Percentiles rank a stretch among this genome's conserved stretches.
These are phyloP conservation scores for Harringtonia lauricola DNA, from an alignment of 2,329 filamentous ascomycete species.

Conservation along the genomic window DNA sequence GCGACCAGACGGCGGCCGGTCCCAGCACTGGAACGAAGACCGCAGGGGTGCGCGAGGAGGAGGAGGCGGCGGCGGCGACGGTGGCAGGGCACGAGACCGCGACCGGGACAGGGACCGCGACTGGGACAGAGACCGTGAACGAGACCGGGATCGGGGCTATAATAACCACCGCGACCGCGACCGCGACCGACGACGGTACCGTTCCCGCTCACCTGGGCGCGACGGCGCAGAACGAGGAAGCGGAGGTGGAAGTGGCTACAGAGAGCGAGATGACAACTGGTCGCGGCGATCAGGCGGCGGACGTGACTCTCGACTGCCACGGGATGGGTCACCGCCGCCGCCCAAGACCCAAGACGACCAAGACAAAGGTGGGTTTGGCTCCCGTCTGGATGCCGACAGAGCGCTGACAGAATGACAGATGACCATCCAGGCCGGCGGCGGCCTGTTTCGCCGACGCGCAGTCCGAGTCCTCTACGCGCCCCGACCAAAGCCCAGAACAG, in stretches of 20 bases:
- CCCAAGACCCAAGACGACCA: neutral
- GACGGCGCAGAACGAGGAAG: too few relatives aligned
- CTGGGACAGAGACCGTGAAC: slow-evolving; percentile 3
- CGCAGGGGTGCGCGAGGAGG: neutral
- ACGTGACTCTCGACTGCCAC: neutral
- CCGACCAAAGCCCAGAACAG: neutral
- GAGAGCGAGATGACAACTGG: neutral
- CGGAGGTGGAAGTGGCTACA: neutral
- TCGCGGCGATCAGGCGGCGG: neutral
- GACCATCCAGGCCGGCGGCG: slow-evolving; percentile 1
- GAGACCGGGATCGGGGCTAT: slow-evolving; percentile 1
- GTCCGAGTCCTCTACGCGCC: slow-evolving; percentile 1
- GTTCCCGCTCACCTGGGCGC: slow-evolving; percentile 6
- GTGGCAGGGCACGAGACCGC: neutral
- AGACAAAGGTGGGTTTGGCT: too few relatives aligned
- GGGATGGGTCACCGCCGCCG: neutral
- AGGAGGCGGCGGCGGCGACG: neutral
- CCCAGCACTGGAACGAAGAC: neutral
- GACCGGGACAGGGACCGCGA: slow-evolving; percentile 1
- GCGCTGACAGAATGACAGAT: too few relatives aligned
- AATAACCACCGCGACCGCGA: slow-evolving; percentile 1
- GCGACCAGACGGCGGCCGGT: slow-evolving; percentile 8
- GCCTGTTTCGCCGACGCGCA: slow-evolving; percentile 9
- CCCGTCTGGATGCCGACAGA: too few relatives aligned
- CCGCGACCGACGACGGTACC: slow-evolving; percentile 7